Evolutionary conservation across 208 protist species (phyloP).

Genomic region (Leishmania amazonensis): DNA sequence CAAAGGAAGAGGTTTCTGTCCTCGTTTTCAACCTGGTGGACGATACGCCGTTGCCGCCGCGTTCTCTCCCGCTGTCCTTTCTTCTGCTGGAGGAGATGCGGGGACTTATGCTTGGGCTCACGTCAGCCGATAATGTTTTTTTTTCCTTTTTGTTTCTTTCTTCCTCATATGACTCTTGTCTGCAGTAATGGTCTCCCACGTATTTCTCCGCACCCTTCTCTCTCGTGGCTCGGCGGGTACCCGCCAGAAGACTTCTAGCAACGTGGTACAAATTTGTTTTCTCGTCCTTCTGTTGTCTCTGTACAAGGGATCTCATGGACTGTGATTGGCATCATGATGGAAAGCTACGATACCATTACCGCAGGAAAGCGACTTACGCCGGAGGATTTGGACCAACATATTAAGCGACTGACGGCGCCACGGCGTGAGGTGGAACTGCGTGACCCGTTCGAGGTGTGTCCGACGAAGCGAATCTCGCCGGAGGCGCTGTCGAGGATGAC

Average conservation of each 20-base stretch:
- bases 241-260: neutral
- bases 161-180: neutral
- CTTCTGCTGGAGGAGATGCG: neutral
- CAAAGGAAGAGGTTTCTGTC: neutral
- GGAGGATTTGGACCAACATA: slow-evolving; percentile 68
- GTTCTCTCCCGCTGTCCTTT: neutral
- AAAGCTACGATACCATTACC: slow-evolving; percentile 6
- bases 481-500: slow-evolving; percentile 61
- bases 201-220: neutral
- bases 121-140: neutral
- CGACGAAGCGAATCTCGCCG: slow-evolving; percentile 41
- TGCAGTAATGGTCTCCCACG: neutral
- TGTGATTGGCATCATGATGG: slow-evolving; percentile 11
- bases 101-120: neutral
- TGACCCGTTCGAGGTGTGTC: slow-evolving; percentile 75
- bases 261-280: neutral
- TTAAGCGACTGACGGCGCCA: slow-evolving; percentile 46
- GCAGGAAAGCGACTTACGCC: slow-evolving; percentile 39
- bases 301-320: neutral
- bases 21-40: neutral
- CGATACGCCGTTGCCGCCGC: neutral
- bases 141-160: neutral
- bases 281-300: neutral
- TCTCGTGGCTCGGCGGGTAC: neutral
- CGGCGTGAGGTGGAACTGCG: slow-evolving; percentile 25